phyloP scores from a whole-genome alignment of 495 filamentous ascomycete genomes.

The Cercophora sp. region DNA sequence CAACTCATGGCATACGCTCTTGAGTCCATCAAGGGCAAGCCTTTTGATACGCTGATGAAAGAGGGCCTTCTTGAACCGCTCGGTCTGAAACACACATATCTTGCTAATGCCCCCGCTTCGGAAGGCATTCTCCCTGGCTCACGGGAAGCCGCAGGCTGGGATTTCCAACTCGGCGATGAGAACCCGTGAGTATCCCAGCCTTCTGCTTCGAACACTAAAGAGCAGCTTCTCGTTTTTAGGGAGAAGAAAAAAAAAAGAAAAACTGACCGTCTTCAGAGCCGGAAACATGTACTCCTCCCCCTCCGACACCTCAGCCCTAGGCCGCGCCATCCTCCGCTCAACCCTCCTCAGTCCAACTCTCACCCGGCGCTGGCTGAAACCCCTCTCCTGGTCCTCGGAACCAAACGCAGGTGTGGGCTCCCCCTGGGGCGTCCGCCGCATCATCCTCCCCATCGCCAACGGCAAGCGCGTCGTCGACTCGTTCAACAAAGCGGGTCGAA shows the following conservation, averaged over 20 bases:
- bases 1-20: conserved; percentile 52
- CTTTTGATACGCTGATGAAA: conserved; percentile 6
- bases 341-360: conserved; percentile 39
- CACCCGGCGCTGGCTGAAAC: conserved; percentile 58
- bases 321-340: conserved; percentile 51
- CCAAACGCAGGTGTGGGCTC: conserved; percentile 44
- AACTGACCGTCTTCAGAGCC: no score
- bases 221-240: neutral
- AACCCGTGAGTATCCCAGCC: conserved; percentile 31
- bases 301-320: conserved; percentile 49
- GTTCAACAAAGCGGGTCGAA: conserved; percentile 50
- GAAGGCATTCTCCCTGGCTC: conserved; percentile 33
- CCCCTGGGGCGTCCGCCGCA: conserved; percentile 56
- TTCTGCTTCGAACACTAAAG: no score
- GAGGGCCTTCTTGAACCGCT: conserved; percentile 2
- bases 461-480: conserved; percentile 49
- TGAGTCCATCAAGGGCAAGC: conserved; percentile 46
- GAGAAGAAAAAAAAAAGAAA: neutral
- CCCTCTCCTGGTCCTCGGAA: conserved; percentile 44
- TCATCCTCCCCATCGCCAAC: conserved; percentile 26
- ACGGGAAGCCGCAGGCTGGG: conserved; percentile 22
- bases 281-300: conserved; percentile 56
- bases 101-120: conserved; percentile 25
- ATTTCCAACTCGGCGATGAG: conserved; percentile 39
- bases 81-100: conserved; percentile 37